Base-by-base conservation (phyloP, 257 asterid species). In the Solanum tarapatanum region DNA sequence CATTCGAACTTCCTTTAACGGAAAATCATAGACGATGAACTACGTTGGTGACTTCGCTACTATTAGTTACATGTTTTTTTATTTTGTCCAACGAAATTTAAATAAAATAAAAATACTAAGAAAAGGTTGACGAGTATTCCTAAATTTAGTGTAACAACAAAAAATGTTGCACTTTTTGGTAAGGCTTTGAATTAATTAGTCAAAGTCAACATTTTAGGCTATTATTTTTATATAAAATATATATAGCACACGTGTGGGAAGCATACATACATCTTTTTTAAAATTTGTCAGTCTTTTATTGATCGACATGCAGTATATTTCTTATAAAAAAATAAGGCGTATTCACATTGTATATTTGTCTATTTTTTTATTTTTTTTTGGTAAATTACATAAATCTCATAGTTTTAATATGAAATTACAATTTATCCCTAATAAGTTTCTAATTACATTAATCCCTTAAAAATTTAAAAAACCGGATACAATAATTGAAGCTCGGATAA, bases 181-280 rank as follows among this genome's bases (percentile, higher is more conserved):
- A 32, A 16, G 86, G 39, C 36, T 69, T 72, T 41, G 26, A n/a
- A 6, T 11, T 6, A 12, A 24, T 30, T 64, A 51, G 86, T 89
- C 88, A 76, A 87, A 83, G 89, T 89, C 91, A 88, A 87, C 75
- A 8, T 88, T 89, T 89, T 69, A 24, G 86, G 87, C 72, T 70
- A 60, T 62, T 87, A 41, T 75, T 69, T 89, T n/a, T 26, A 4
- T 64, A 10, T 64, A 64, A n/a, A 37, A 16, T 16, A 16, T 62
- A 64, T n/a, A 5, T 28, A 10, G 35, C 83, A 43, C 87, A 84
- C 28, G 79, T 23, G 14, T 10, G 6, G 1, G 45, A 37, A 55
- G 26, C 24, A 16, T 79, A 14, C 12, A 39, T 74, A 64, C 23
- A 28, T 26, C 1, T 79, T 55, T 79, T 45, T 39, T 2, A 2